Evolutionary conservation across 2,329 filamentous ascomycete species (phyloP), one percentile per base, ranked within the genome.

Genomic region (Pleomassaria siparia): DNA sequence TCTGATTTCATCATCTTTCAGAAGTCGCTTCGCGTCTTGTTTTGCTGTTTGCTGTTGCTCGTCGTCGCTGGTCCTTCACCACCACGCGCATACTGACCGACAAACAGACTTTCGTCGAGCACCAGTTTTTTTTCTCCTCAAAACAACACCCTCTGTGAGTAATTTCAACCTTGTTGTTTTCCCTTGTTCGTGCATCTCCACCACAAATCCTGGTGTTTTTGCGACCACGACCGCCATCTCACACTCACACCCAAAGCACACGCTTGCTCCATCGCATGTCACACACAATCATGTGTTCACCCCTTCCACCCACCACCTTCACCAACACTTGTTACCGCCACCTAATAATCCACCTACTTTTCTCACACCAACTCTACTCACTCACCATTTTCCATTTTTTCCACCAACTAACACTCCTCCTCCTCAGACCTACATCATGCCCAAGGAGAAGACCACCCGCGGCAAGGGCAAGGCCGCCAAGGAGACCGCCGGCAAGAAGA

Each of bases 391-490:
- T 44, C 22, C 11, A 18, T 40, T 44, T 41, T 21, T 12, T 18
- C 15, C 30, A 16, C 21, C 16, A 25, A 35, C 43, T 26, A 47
- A 53, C 55, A 46, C n/a, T 54, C 49, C 7, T 7, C 3, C 20
- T 13, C 18, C n/a, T n/a, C 35, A 37, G 35, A 37, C 33, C 30
- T 32, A 33, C 25, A 83, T 56, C 55, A 88, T 88, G 85, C 84
- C 85, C 67, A 87, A 87, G 78, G 83, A 84, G 62, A 82, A 82
- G 74, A 74, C 78, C 55, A 79, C 76, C 60, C 79, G 83, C 71
- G 80, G 83, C 71, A 84, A 83, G 74, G 72, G 77, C 69, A 84
- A 83, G 76, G 69, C 72, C 69, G 73, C 78, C 69, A 78, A 78
- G 68, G 78, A 79, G 70, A 66, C 71, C 58, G 74, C 72, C 53